These are phyloP conservation scores for Fusarium pininemorale DNA, from an alignment of 2,329 filamentous ascomycete species.

Conservation along the genomic window DNA sequence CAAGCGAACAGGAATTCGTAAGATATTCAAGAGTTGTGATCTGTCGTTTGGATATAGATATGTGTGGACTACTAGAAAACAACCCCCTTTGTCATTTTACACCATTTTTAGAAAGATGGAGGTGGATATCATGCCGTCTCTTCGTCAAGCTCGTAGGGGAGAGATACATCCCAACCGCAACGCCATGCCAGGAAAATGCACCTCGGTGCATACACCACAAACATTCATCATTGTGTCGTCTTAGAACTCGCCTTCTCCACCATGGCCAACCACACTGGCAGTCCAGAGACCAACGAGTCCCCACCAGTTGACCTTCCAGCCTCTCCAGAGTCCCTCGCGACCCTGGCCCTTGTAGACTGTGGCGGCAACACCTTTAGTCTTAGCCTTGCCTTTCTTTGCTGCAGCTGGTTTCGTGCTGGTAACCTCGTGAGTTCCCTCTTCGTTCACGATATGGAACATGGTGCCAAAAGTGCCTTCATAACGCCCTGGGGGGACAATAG, in stretches of 20 bases:
- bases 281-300: constrained; percentile 79
- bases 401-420: constrained; percentile 44
- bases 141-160: constrained; percentile 53
- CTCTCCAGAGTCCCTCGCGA: constrained; percentile 73
- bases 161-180: constrained; percentile 47
- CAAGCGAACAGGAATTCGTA: neutral
- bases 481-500: constrained; percentile 80
- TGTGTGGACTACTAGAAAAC: constrained; percentile 39
- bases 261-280: constrained; percentile 69
- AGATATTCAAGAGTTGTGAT: constrained; percentile 28
- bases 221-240: constrained; percentile 21
- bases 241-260: constrained; percentile 69
- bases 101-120: constrained; percentile 37
- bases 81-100: constrained; percentile 23
- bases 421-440: constrained; percentile 75
- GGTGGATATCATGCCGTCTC: constrained; percentile 54
- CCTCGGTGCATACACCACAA: constrained; percentile 32
- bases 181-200: constrained; percentile 48
- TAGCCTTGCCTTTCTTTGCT: constrained; percentile 46
- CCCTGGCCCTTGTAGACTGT: constrained; percentile 70
- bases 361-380: constrained; percentile 44
- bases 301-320: constrained; percentile 83
- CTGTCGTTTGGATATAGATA: constrained; percentile 22
- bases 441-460: constrained; percentile 84
- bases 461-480: constrained; percentile 92